Conservation (phyloP, 1,284 basidiomycete species). For the Leccinum solheimii region DNA sequence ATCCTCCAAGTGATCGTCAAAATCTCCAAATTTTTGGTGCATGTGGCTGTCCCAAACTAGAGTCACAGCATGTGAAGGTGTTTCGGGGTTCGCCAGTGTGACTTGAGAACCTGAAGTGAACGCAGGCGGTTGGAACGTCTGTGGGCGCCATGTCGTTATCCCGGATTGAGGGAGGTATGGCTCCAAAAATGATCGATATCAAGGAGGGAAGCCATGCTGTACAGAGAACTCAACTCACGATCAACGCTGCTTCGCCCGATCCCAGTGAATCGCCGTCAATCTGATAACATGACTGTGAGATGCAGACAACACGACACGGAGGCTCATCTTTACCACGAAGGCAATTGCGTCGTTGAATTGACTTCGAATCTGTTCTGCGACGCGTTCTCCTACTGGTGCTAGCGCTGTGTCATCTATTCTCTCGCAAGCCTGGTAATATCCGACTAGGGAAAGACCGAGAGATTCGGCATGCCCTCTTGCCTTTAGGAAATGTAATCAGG, state of each 20-base stretch:
- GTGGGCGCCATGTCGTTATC: constrained; percentile 47
- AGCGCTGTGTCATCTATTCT: constrained; percentile 56
- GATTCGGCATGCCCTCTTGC: constrained; percentile 56
- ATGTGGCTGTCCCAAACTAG: constrained; percentile 49
- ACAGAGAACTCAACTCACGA: constrained; percentile 44
- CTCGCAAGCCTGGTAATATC: constrained; percentile 73
- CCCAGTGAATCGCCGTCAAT: constrained; percentile 58
- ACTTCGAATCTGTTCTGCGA: constrained; percentile 52
- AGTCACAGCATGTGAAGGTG: constrained; percentile 46
- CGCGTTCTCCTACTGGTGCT: constrained; percentile 63
- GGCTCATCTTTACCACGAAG: constrained; percentile 50
- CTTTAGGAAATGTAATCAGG: constrained; percentile 35
- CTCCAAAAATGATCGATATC: constrained; percentile 32
- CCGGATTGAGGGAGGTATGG: constrained; percentile 46
- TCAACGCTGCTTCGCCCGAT: constrained; percentile 49
- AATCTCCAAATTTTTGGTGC: constrained; percentile 65
- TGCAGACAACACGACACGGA: constrained; percentile 5
- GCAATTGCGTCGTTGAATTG: constrained; percentile 59
- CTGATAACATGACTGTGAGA: constrained; percentile 34
- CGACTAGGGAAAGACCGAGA: constrained; percentile 52
- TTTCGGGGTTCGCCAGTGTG: constrained; percentile 43
- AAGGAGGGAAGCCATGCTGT: not conserved
- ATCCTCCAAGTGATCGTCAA: constrained; percentile 78
- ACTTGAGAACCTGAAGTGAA: constrained; percentile 50
- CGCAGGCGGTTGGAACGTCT: constrained; percentile 36